phyloP scores from a whole-genome alignment of 2,329 filamentous ascomycete species.

The Diaporthe sp. region DNA sequence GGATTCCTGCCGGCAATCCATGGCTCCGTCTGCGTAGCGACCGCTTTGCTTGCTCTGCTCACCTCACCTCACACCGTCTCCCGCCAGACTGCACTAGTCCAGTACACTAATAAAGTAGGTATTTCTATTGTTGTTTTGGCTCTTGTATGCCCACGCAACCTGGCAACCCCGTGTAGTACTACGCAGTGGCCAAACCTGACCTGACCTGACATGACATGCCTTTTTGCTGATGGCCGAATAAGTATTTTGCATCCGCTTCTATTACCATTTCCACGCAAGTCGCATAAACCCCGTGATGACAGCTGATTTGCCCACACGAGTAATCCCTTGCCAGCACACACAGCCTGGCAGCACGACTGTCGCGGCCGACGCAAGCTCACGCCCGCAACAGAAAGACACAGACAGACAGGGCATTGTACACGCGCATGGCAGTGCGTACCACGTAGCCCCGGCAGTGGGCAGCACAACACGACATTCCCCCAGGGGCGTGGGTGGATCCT shows the following conservation, averaged over 20 bases:
- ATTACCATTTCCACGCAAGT: constrained; percentile 16
- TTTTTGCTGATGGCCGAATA: not conserved
- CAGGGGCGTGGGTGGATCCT: constrained; percentile 34
- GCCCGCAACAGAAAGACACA: constrained; percentile 9
- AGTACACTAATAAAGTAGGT: too few relatives aligned
- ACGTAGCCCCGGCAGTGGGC: constrained; percentile 12
- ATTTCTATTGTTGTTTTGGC: constrained; percentile 12
- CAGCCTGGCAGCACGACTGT: not conserved
- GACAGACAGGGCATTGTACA: too few relatives aligned
- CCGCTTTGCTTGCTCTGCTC: constrained; percentile 12
- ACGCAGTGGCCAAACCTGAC: too few relatives aligned
- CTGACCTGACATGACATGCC: not conserved
- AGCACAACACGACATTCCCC: constrained; percentile 23
- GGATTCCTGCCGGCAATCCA: constrained; percentile 29
- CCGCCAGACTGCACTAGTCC: too few relatives aligned
- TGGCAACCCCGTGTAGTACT: too few relatives aligned
- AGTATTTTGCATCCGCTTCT: not conserved
- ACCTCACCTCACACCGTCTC: constrained; percentile 29
- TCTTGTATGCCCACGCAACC: not conserved
- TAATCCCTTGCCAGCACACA: not conserved
- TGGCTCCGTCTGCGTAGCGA: constrained; percentile 21
- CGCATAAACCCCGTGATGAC: constrained; percentile 31
- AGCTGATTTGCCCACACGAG: not conserved
- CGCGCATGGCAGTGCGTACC: not conserved
- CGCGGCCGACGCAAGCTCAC: constrained; percentile 30